These are phyloP conservation scores for Pseudopyricularia javanii DNA, from an alignment of 2,329 filamentous ascomycete genomes.

Conservation along the genomic window DNA sequence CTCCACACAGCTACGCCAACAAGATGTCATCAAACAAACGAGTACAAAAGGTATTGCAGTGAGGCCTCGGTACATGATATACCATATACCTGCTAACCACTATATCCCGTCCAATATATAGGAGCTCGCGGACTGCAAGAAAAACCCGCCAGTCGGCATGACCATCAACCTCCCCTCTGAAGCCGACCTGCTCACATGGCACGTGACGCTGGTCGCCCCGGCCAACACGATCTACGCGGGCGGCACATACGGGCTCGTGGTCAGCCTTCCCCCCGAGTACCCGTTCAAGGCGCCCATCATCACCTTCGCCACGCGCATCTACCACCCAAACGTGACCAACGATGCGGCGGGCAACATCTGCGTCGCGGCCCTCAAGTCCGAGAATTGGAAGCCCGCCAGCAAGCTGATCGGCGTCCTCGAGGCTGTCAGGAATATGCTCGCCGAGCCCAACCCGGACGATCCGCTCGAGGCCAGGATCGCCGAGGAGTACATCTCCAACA, in stretches of 20 bases:
- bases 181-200: conserved; percentile 39
- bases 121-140: conserved; percentile 41
- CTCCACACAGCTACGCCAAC: not conserved
- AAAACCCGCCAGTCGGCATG: conserved; percentile 33
- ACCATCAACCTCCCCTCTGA: conserved; percentile 31
- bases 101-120: conserved; percentile 20
- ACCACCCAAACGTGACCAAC: conserved; percentile 91
- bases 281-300: conserved; percentile 80
- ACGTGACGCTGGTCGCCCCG: conserved; percentile 33
- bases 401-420: conserved; percentile 65
- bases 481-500: conserved; percentile 65
- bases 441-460: conserved; percentile 78
- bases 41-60: conserved; percentile 14
- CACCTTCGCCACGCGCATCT: conserved; percentile 78
- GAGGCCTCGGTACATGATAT: not conserved
- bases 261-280: conserved; percentile 68
- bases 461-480: conserved; percentile 79
- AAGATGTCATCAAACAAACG: conserved; percentile 18
- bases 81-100: not conserved
- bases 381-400: conserved; percentile 86
- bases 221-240: conserved; percentile 37
- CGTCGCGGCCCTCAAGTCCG: conserved; percentile 67
- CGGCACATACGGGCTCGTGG: conserved; percentile 61
- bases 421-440: conserved; percentile 61
- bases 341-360: conserved; percentile 78